phyloP scores from a whole-genome alignment of 2,329 filamentous ascomycete species.

The Hypoxylon sp. region DNA sequence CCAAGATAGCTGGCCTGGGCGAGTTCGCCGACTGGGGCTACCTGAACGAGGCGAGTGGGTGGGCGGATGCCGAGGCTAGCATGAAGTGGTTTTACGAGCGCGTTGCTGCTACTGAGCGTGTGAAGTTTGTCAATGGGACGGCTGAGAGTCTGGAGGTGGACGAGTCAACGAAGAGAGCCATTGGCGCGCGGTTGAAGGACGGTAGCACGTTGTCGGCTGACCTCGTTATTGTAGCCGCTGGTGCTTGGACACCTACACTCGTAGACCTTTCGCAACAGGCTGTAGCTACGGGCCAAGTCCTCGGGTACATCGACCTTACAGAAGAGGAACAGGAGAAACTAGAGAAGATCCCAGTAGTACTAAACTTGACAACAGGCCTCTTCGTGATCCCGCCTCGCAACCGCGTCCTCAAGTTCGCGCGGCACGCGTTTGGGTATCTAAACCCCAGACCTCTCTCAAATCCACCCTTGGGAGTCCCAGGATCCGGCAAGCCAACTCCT shows the following conservation, averaged over 20 bases:
- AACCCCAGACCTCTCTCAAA: constrained; percentile 60
- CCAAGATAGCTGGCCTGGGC: constrained; percentile 60
- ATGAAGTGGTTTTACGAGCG: constrained; percentile 74
- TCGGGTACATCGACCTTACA: constrained; percentile 83
- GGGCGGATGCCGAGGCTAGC: constrained; percentile 80
- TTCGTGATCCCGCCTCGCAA: constrained; percentile 80
- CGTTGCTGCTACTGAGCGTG: constrained; percentile 67
- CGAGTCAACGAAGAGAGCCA: constrained; percentile 55
- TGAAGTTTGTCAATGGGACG: constrained; percentile 67
- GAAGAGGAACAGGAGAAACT: constrained; percentile 76
- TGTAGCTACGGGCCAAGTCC: constrained; percentile 83
- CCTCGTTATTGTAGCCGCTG: constrained; percentile 83
- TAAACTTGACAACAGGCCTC: constrained; percentile 78
- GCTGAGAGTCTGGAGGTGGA: constrained; percentile 60
- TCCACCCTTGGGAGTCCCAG: constrained; percentile 44
- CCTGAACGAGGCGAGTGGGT: constrained; percentile 79
- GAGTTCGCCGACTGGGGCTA: constrained; percentile 76
- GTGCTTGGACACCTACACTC: constrained; percentile 86
- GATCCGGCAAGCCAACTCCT: constrained; percentile 11
- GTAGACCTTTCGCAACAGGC: constrained; percentile 82
- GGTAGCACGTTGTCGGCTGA: constrained; percentile 70
- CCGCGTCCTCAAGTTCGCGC: constrained; percentile 75
- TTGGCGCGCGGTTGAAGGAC: constrained; percentile 70
- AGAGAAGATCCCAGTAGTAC: constrained; percentile 75
- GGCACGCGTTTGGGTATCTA: constrained; percentile 77